Base-by-base conservation (phyloP, 768 basidiomycete genomes). In the Mycena floridula region DNA sequence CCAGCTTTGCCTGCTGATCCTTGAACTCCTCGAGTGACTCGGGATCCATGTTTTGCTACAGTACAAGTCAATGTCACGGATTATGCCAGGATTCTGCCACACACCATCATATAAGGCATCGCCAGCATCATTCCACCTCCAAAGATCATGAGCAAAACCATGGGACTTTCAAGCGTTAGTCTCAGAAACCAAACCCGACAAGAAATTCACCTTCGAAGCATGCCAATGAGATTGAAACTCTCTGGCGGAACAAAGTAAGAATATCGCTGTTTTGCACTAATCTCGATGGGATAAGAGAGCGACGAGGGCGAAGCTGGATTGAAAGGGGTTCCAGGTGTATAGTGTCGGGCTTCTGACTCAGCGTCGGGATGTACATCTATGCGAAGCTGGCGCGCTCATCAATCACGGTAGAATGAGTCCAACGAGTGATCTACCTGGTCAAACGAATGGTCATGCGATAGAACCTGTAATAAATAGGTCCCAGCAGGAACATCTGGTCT, bases 11-110 rank as follows among this genome's bases (percentile, higher is more conserved):
- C 52, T 84, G 83, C 32, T 76, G 76, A 49, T 66, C 72, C 49
- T 77, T 77, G 47, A 86, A 68, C 40, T 83, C 84, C 50, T 82
- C 74, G 48, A 85, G 58, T 7, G 74, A 62, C 54, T 82, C 80
- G 1, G 84, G 83, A 53, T 89, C 87, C 66, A 89, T 59, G 44
- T 82, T 84, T 72, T 85, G 85, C 87, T 89, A 49, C 9, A n/a
- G 21, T 16, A 12, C 30, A 50, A 9, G 50, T 46, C 42, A 28
- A 45, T 54, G 50, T 49, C 49, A 47, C n/a, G 32, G 22, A 23
- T 28, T 18, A 5, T 1, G 37, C 22, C 9, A 16, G 18, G 3
- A 13, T 32, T 12, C 8, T 25, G n/a, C 35, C 15, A 45, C 68
- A 39, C 55, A 88, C 88, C 74, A 84, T 83, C 43, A 90, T 61